phyloP scores from a whole-genome alignment of 2,329 filamentous ascomycete genomes.

The Parastagonospora avenae region DNA sequence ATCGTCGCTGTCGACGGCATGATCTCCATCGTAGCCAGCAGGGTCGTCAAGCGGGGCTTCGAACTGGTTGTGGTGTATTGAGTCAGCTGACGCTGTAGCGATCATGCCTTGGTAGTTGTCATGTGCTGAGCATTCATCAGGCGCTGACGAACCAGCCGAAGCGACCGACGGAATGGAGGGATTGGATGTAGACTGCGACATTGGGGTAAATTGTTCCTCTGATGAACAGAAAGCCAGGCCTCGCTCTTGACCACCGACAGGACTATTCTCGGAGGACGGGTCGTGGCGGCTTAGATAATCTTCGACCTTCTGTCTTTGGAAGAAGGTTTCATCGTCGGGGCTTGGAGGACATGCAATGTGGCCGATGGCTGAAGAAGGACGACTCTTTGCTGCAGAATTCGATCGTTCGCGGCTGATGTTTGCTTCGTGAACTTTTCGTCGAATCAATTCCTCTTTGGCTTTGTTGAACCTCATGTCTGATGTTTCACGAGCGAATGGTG shows the following conservation, averaged over 20 bases:
- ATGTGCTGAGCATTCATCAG: slow-evolving; percentile 37
- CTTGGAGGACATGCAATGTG: slow-evolving; percentile 53
- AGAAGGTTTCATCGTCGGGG: slow-evolving; percentile 50
- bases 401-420: slow-evolving; percentile 33
- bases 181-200: slow-evolving; percentile 57
- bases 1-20: slow-evolving; percentile 50
- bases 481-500: slow-evolving; percentile 23
- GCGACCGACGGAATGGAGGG: slow-evolving; percentile 58
- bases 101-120: slow-evolving; percentile 25
- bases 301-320: slow-evolving; percentile 32
- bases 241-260: slow-evolving; percentile 37
- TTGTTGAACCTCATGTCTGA: slow-evolving; percentile 42
- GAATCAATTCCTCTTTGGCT: slow-evolving; percentile 47
- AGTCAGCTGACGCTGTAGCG: slow-evolving; percentile 41
- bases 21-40: slow-evolving; percentile 47
- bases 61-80: slow-evolving; percentile 39
- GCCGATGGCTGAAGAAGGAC: slow-evolving; percentile 34
- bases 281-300: slow-evolving; percentile 37
- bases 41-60: slow-evolving; percentile 37
- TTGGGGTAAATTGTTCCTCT: slow-evolving; percentile 54
- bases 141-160: slow-evolving; percentile 54
- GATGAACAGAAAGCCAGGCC: slow-evolving; percentile 53
- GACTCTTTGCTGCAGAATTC: slow-evolving; percentile 25
- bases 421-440: slow-evolving; percentile 41
- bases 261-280: slow-evolving; percentile 49